Evolutionary conservation across 768 basidiomycete genomes (phyloP), one percentile per base, ranked within the genome.

Genomic region (Lentinula boryana): DNA sequence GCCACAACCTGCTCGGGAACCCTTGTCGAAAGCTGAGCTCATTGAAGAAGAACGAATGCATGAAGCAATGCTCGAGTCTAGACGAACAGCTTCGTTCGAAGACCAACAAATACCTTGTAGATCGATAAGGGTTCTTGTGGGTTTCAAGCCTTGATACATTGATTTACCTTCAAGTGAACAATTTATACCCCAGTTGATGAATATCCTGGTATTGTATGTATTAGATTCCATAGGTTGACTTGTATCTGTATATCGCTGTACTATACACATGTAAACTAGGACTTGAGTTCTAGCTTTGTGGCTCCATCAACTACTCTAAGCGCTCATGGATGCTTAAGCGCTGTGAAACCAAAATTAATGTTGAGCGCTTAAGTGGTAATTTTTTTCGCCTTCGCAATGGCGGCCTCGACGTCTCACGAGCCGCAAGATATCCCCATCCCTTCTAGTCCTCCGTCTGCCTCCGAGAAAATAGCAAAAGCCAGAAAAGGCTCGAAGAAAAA

Each of bases 21-120:
- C 85, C 8, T 71, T 88, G 51, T 80, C 84, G 3, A 88, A 86
- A 68, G 86, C 87, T 16, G 87, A 89, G 68, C 74, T 87, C 4
- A 80, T 87, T 36, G 85, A 88, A 66, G 87, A 88, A 66, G 81
- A 85, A 63, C 76, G 87, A 36, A 71, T 84, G 43, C 80, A 84
- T 62, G 80, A 81, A 31, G 82, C 80, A 44, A 83, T 88, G 77
- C 69, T 84, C 12, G 81, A 86, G 63, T 85, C 85, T 38, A 77
- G 82, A 60, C 78, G 73, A 57, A 74, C 70, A 62, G 83, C 80
- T 27, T 77, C 79, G 8, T 71, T 75, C 43, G 83, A 86, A 62
- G 86, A 86, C 56, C 66, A 77, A 36, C 74, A 80, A 54, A 69
- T 73, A 36, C 80, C 83, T 48, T 87, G 81, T 74, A 82, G 86